Evolutionary conservation across 2,329 filamentous ascomycete species (phyloP), one percentile per base, ranked within the genome.

Genomic region (Cordyceps fumosorosea): DNA sequence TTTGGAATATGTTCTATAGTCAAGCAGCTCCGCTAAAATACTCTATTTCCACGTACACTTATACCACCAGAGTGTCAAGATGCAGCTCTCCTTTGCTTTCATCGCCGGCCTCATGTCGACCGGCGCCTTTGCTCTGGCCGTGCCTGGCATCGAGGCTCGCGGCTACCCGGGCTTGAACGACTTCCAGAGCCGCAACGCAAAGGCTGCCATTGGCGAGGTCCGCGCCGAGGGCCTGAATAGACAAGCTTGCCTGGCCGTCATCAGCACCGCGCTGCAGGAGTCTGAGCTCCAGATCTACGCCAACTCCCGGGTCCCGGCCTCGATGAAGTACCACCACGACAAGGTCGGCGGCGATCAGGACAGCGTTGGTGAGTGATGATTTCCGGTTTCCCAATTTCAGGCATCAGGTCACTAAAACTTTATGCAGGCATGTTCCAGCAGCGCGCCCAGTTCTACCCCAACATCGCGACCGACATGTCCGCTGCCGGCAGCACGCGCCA

Each of bases 281-380:
- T 54, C 50, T 10, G 48, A 48, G 18, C 50, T 61, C 24, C 58
- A 54, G 40, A 61, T 61, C 40, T 61, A 61, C 12, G 58, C 58
- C 50, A 61, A 61, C 58, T 24, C 40, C 32, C 16, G 37, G 2
- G 58, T 61, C 8, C 58, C 58, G 7, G 58, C 40, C 26, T 61
- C 58, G 20, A 45, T 61, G 26, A 61, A 61, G 18, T 61, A 47
- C 32, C 40, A 40, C 26, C 58, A 61, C 51, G 58, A 61, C 51
- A 45, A 37, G 42, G 58, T 61, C 5, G 58, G 58, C 14, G 52
- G 58, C 24, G 58, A 61, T 12, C 58, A 61, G 50, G 58, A 61
- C 40, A 54, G 50, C n/a, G 51, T 61, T 34, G 56, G 56, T 59
- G 51, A 40, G 56, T 59, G 10, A 14, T 18, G n/a, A 3, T n/a